These are phyloP conservation scores for Herpetospermum pedunculosum DNA, from an alignment of 306 rosid genomes.

Conservation along the genomic window DNA sequence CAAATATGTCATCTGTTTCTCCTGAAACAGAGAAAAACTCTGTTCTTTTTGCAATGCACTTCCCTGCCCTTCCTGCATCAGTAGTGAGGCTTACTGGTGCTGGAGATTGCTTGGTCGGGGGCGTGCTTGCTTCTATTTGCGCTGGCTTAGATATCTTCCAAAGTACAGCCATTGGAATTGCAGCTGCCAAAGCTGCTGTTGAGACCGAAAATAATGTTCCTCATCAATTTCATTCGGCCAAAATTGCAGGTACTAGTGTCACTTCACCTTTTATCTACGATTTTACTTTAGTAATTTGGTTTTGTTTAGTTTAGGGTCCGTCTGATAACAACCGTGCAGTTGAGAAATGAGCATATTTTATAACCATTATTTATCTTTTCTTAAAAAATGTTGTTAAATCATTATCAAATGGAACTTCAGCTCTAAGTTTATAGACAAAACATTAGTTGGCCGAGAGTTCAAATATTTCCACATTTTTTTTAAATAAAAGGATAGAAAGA, in stretches of 20 bases:
- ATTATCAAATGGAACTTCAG: not conserved
- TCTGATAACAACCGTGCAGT: not conserved
- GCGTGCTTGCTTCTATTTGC: conserved; percentile 54
- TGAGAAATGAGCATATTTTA: not conserved
- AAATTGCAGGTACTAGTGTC: conserved; percentile 39
- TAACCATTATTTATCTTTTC: not conserved
- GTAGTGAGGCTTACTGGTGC: conserved; percentile 79
- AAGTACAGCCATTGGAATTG: conserved; percentile 77
- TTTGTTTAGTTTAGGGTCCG: not conserved
- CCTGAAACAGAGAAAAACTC: conserved; percentile 29
- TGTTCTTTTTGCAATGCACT: conserved; percentile 53
- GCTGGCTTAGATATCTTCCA: conserved; percentile 70
- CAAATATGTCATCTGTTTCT: conserved; percentile 18
- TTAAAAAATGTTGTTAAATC: too few species aligned
- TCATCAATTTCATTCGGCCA: conserved; percentile 28
- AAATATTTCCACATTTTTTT: not conserved
- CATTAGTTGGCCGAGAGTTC: not conserved
- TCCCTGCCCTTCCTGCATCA: conserved; percentile 69
- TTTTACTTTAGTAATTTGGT: not conserved
- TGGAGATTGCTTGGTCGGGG: conserved; percentile 96
- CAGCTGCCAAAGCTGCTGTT: conserved; percentile 74
- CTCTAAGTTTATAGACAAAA: not conserved
- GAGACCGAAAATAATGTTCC: conserved; percentile 76
- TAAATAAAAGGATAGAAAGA: not conserved
- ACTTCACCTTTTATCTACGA: not conserved